Evolutionary conservation across 129 eudicot species (phyloP), one percentile per base, ranked within the genome.

Genomic region (Helichrysum umbraculigerum): DNA sequence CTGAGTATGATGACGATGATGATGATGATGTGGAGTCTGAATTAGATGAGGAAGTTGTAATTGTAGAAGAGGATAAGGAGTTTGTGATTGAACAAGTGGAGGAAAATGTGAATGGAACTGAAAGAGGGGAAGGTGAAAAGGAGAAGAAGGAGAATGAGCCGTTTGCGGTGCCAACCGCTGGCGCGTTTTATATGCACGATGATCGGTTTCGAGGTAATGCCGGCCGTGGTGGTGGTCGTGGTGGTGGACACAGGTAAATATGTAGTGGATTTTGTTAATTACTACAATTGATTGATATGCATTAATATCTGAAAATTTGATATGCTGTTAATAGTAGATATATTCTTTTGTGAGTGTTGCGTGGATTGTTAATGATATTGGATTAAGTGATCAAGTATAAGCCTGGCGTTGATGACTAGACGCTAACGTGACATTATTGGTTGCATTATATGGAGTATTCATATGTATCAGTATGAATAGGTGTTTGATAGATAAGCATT

Each of bases 121-220:
- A 17, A 66, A 73, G 66, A 22, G 79, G 11, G 25, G 71, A 58
- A 17, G 82, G 16, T 19, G 87, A 68, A 52, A 88, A 67, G 75
- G 95, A 87, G 72, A 88, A 85, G 83, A 89, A 88, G 70, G 96
- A 85, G 86, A 73, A 77, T 3, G 92, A 89, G 84, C 96, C 97
- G 1, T 92, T 76, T 74, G 75, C 89, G 20, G 97, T 92, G 65
- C 97, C 97, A 0, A 92, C 96, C 1, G 95, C 92, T 4, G 97
- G 97, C 51, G 92, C 92, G 4, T 92, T 92, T 79, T 92, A 92
- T 76, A 92, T 92, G 97, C 97, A 92, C 35, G 97, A 92, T 79
- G 97, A 92, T 74, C 80, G 97, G 22, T 89, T 89, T 74, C 81
- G 89, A 33, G 97, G 81, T 39, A 82, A 76, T 76, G 82, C 74